Evolutionary conservation across 495 filamentous ascomycete genomes (phyloP), one percentile per base, ranked within the genome.

Genomic region (Aeminium ludgeri): DNA sequence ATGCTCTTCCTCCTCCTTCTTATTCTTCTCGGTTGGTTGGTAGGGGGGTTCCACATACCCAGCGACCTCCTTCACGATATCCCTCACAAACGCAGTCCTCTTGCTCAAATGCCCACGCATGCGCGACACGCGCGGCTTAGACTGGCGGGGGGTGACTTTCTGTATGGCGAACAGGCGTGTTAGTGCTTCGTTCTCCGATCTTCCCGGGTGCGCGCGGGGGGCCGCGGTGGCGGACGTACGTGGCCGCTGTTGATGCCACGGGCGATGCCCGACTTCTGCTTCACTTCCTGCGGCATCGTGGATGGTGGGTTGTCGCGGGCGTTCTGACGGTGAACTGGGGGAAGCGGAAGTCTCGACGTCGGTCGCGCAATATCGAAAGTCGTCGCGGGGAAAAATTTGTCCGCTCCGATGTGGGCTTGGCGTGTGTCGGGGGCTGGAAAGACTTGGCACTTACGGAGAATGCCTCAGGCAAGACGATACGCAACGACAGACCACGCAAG

Each of bases 11-110:
- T 8, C 4, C 23, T 25, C 23, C 23, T 25, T 8, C n/a, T n/a
- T n/a, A n/a, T n/a, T 23, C 17, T 27, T 31, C 30, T 54, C 5
- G 6, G 38, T n/a, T n/a, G n/a, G n/a, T 30, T 30, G 28, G 28
- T 7, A 30, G 28, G 7, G 28, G 28, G 20, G 20, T 20, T n/a
- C n/a, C 13, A 66, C 72, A 38, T 77, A 84, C 80, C 80, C 81
- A 59, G 80, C 67, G 58, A 95, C 89, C 69, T 96, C 89, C 72
- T 85, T 87, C 58, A 92, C 82, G 61, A 96, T 81, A 58, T 89
- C 81, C 52, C 82, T 71, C 48, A 94, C 87, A 67, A 96, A 95
- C 47, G 78, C 74, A 50, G 89, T 96, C 49, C 82, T 72, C 73
- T 85, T 86, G 66, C 82, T 87, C 59, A 86, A 69, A 60, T 83